phyloP scores from a whole-genome alignment of 1,284 basidiomycete species.

The Athelia sp. region DNA sequence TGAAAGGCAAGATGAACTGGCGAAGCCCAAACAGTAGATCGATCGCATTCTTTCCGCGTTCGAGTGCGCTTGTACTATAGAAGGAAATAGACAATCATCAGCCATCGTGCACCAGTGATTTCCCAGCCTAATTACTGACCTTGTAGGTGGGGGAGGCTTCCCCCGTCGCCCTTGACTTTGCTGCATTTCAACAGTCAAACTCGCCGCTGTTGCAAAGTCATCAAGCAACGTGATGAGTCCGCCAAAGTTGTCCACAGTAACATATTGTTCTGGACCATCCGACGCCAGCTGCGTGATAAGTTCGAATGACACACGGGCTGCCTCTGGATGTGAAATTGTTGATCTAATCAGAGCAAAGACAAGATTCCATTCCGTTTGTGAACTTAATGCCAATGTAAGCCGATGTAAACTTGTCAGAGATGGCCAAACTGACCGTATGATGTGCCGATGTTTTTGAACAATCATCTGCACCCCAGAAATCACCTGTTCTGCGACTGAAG shows the following conservation, averaged over 20 bases:
- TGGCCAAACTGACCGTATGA: conserved; percentile 64
- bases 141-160: conserved; percentile 46
- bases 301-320: conserved; percentile 80
- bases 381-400: conserved; percentile 47
- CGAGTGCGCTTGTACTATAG: conserved; percentile 66
- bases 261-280: conserved; percentile 51
- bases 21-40: conserved; percentile 76
- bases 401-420: too few relatives aligned
- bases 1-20: conserved; percentile 53
- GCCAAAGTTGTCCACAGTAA: conserved; percentile 77
- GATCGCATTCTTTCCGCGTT: conserved; percentile 79
- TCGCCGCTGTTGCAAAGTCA: conserved; percentile 80
- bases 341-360: conserved; percentile 87
- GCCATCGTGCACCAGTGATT: background rate
- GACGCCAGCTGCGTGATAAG: conserved; percentile 62
- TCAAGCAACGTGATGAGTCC: conserved; percentile 82
- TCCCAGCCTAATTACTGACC: conserved; percentile 34
- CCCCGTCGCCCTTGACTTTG: conserved; percentile 47
- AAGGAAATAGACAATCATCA: too few relatives aligned
- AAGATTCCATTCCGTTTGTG: conserved; percentile 94
- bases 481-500: conserved; percentile 86
- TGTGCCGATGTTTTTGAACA: conserved; percentile 67
- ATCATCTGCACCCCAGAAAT: conserved; percentile 81
- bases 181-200: conserved; percentile 53
- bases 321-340: conserved; percentile 85